phyloP scores from a whole-genome alignment of 2,329 filamentous ascomycete species.

The Exophiala xenobiotica region DNA sequence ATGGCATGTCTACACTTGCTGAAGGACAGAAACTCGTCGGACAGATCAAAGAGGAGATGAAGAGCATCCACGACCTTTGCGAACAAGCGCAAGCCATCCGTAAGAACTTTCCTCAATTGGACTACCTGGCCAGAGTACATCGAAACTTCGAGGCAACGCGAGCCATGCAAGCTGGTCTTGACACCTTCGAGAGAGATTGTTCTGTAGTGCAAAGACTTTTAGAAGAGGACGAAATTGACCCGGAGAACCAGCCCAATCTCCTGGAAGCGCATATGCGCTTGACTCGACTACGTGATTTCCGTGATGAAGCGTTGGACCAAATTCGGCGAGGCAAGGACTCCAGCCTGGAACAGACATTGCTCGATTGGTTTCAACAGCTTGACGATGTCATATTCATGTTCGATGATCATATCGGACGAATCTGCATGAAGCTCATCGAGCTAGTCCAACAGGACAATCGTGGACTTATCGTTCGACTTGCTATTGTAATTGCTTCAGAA shows the following conservation, averaged over 20 bases:
- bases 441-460: slow-evolving; percentile 84
- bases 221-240: slow-evolving; percentile 77
- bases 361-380: slow-evolving; percentile 83
- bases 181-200: slow-evolving; percentile 79
- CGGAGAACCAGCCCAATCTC: slow-evolving; percentile 88
- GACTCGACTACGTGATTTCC: slow-evolving; percentile 86
- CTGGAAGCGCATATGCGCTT: slow-evolving; percentile 88
- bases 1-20: slow-evolving; percentile 82
- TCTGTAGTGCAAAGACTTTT: slow-evolving; percentile 75
- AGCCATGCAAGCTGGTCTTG: slow-evolving; percentile 86
- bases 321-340: slow-evolving; percentile 74
- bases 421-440: slow-evolving; percentile 86
- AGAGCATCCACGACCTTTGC: slow-evolving; percentile 96
- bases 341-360: slow-evolving; percentile 75
- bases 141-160: slow-evolving; percentile 93
- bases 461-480: slow-evolving; percentile 84
- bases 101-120: slow-evolving; percentile 90
- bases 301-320: slow-evolving; percentile 95
- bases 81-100: slow-evolving; percentile 98
- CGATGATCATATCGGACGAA: slow-evolving; percentile 85
- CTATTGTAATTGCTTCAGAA: slow-evolving; percentile 89
- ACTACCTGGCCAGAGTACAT: slow-evolving; percentile 57
- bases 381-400: slow-evolving; percentile 92
- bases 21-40: slow-evolving; percentile 91
- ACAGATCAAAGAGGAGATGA: slow-evolving; percentile 96